These are phyloP conservation scores for Trametes sp. DNA, from an alignment of 1,284 basidiomycete genomes.

Conservation along the genomic window DNA sequence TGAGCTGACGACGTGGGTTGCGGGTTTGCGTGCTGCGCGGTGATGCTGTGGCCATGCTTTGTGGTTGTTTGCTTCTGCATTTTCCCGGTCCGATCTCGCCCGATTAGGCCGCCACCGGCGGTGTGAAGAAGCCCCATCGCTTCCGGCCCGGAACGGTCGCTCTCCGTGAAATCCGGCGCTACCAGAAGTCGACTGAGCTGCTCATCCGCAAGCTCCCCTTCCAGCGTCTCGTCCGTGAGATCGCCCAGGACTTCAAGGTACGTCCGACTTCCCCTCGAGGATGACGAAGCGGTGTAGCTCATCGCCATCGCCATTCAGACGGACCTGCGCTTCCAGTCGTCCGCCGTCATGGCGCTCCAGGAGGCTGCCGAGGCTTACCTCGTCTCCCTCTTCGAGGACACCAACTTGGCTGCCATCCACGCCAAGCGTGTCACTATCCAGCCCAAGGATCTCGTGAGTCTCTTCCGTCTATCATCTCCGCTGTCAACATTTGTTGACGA, in stretches of 20 bases:
- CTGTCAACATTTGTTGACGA: not conserved
- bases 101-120: slow-evolving; percentile 83
- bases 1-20: slow-evolving; percentile 35
- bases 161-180: slow-evolving; percentile 96
- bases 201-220: slow-evolving; percentile 96
- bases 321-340: slow-evolving; percentile 97
- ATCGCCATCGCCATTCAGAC: slow-evolving; percentile 53
- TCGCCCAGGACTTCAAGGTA: slow-evolving; percentile 97
- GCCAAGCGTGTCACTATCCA: slow-evolving; percentile 93
- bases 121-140: slow-evolving; percentile 97
- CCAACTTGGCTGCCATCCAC: slow-evolving; percentile 93
- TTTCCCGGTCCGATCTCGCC: slow-evolving; percentile 52
- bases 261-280: slow-evolving; percentile 25
- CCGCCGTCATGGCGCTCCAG: slow-evolving; percentile 94
- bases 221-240: slow-evolving; percentile 96
- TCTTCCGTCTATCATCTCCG: not conserved
- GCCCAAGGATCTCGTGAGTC: slow-evolving; percentile 77
- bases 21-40: slow-evolving; percentile 31
- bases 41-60: slow-evolving; percentile 28
- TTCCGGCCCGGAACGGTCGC: slow-evolving; percentile 99
- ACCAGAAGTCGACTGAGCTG: slow-evolving; percentile 97
- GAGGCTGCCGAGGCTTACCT: slow-evolving; percentile 98
- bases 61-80: slow-evolving; percentile 33
- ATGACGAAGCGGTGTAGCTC: slow-evolving; percentile 12
- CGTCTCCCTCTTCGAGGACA: slow-evolving; percentile 93